Evolutionary conservation across 2,329 filamentous ascomycete genomes (phyloP).

Genomic region (Fusarium dlaminii): DNA sequence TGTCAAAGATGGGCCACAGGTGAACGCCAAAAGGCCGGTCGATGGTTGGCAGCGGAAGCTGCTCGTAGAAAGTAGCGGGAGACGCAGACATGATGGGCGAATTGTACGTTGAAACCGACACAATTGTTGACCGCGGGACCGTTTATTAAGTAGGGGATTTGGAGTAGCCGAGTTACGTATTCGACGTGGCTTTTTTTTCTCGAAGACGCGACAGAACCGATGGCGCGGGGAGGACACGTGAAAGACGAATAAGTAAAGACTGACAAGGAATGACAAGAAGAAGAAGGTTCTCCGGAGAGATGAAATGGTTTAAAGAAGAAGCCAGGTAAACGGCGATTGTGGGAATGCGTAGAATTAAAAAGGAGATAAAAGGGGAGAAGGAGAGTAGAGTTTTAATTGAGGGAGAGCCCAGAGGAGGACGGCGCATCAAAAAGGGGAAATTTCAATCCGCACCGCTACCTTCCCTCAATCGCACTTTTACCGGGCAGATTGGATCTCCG

Average conservation of each 20-base stretch:
- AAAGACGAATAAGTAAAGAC: slow-evolving; percentile 29
- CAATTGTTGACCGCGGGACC: slow-evolving; percentile 6
- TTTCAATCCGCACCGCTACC: slow-evolving; percentile 41
- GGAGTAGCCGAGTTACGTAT: slow-evolving; percentile 21
- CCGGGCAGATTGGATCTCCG: slow-evolving; percentile 35
- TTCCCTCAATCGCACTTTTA: slow-evolving; percentile 3
- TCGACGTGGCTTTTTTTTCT: slow-evolving; percentile 32
- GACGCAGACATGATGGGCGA: slow-evolving; percentile 49
- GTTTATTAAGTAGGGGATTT: slow-evolving; percentile 26
- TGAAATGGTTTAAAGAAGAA: slow-evolving; percentile 26
- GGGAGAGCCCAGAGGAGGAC: slow-evolving; percentile 21
- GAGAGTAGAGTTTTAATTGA: slow-evolving; percentile 39
- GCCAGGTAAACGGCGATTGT: slow-evolving; percentile 33
- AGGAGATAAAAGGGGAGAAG: slow-evolving; percentile 41
- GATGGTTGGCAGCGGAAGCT: slow-evolving; percentile 78
- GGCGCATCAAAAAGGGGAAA: slow-evolving; percentile 51
- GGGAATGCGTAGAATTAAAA: slow-evolving; percentile 38
- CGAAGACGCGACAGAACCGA: slow-evolving; percentile 31
- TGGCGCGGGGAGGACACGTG: slow-evolving; percentile 42
- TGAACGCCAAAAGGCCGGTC: slow-evolving; percentile 92
- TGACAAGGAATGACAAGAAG: slow-evolving; percentile 52
- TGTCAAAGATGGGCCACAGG: slow-evolving; percentile 94
- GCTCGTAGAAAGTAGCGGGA: slow-evolving; percentile 60
- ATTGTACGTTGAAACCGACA: slow-evolving; percentile 16
- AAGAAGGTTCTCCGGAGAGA: slow-evolving; percentile 42